Percentiles rank a stretch among this genome's conserved stretches.
These are phyloP conservation scores for Volvariella surrecta DNA, from an alignment of 1,284 basidiomycete genomes.

Conservation along the genomic window DNA sequence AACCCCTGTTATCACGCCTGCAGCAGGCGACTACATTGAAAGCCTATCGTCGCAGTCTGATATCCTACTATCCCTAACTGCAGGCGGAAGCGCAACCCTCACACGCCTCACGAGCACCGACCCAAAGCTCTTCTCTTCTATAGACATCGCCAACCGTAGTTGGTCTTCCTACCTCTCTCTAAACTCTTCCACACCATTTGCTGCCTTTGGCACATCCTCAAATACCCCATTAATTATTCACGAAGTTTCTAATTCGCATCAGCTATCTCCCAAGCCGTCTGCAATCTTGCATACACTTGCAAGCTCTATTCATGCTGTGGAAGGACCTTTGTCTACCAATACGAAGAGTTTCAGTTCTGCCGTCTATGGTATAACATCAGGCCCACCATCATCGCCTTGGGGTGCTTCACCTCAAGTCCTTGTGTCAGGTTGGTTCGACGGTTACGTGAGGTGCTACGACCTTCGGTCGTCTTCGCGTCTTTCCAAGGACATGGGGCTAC, in stretches of 20 bases:
- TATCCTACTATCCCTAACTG: conserved; percentile 47
- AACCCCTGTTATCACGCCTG: conserved; percentile 17
- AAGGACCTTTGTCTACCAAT: conserved; percentile 13
- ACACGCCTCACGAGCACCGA: conserved; percentile 19
- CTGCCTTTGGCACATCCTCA: conserved; percentile 59
- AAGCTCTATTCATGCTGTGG: conserved; percentile 13
- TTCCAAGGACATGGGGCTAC: conserved; percentile 8
- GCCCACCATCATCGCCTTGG: conserved; percentile 51
- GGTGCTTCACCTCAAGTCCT: conserved; percentile 62
- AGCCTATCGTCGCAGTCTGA: conserved; percentile 38
- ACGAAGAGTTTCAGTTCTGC: conserved; percentile 27
- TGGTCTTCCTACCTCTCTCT: conserved; percentile 55
- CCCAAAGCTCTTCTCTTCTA: conserved; percentile 11
- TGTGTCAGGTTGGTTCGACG: conserved; percentile 77
- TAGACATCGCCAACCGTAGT: conserved; percentile 41
- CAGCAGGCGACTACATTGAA: conserved; percentile 37
- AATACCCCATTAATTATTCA: conserved; percentile 49
- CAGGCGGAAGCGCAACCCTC: conserved; percentile 41
- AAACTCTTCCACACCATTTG: conserved; percentile 44
- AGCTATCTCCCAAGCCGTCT: conserved; percentile 35
- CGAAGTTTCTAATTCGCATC: conserved; percentile 32
- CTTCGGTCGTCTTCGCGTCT: conserved; percentile 40
- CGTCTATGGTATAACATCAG: conserved; percentile 59
- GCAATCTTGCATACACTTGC: conserved; percentile 32
- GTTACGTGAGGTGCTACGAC: conserved; percentile 61